A percentile compares a stretch with the other conserved stretches of the same genome.
Conservation (phyloP, 1,139 yeast genomes). For the Debaryomyces sp. region DNA sequence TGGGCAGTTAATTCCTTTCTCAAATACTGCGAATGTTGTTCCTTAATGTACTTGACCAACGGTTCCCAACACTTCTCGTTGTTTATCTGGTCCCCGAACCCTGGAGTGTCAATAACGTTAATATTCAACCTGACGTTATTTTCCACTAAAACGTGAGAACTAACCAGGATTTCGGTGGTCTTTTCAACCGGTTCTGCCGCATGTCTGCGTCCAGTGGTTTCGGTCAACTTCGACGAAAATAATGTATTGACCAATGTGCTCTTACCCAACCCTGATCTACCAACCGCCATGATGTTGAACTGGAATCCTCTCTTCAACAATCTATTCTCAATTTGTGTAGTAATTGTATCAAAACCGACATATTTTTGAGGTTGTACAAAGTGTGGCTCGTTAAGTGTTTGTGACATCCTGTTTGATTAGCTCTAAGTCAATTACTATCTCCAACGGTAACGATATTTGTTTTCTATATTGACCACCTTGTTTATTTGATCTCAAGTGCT, state of each 20-base stretch:
- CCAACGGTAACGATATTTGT: neutral
- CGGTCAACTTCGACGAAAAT: constrained; percentile 79
- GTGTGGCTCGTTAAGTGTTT: constrained; percentile 9
- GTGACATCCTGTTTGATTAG: constrained; percentile 12
- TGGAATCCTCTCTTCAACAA: constrained; percentile 91
- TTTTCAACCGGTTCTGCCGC: constrained; percentile 76
- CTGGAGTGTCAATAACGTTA: constrained; percentile 94
- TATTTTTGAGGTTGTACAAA: constrained; percentile 50
- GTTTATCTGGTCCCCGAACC: constrained; percentile 95
- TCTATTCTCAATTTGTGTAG: constrained; percentile 92
- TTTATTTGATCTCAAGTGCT: constrained; percentile 2
- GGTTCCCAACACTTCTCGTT: constrained; percentile 98
- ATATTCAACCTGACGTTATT: constrained; percentile 85
- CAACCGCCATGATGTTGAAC: constrained; percentile 92
- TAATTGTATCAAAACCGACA: constrained; percentile 96
- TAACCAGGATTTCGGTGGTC: constrained; percentile 85
- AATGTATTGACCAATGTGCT: constrained; percentile 88
- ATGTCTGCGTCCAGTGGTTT: constrained; percentile 68
- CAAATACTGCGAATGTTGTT: constrained; percentile 90
- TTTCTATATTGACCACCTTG: constrained; percentile 1
- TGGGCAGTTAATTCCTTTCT: constrained; percentile 96
- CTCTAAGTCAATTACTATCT: neutral
- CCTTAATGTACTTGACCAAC: constrained; percentile 90
- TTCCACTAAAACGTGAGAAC: constrained; percentile 70
- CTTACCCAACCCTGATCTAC: constrained; percentile 93